A percentile compares a stretch with the other conserved stretches of the same genome.
phyloP scores from a whole-genome alignment of 495 filamentous ascomycete genomes.

The Aspergillus sclerotioniger region DNA sequence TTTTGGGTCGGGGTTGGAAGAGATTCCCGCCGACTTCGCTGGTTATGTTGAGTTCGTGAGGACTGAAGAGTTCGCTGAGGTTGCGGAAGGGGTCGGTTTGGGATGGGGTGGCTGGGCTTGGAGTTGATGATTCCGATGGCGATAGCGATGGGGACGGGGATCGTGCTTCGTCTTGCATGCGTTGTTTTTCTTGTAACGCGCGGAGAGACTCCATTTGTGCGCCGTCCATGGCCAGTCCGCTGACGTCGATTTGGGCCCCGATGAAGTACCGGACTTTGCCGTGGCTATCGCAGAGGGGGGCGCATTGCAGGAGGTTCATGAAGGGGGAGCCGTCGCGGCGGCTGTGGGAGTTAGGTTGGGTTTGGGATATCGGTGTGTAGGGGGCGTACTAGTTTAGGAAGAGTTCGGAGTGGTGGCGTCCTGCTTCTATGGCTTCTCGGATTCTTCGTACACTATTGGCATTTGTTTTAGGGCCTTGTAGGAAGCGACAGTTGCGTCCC shows the following conservation, averaged over 20 bases:
- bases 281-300: conserved; percentile 59
- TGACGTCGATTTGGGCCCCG: conserved; percentile 61
- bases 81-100: conserved; percentile 47
- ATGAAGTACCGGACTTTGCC: conserved; percentile 61
- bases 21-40: conserved; percentile 35
- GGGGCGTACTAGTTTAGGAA: conserved; percentile 64
- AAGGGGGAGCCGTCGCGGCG: conserved; percentile 62
- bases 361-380: no score
- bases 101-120: conserved; percentile 5
- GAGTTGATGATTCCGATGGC: neutral
- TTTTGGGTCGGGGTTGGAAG: conserved; percentile 34
- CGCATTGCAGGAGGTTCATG: conserved; percentile 63
- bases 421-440: conserved; percentile 51
- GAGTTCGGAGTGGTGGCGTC: conserved; percentile 64
- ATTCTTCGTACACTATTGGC: conserved; percentile 52
- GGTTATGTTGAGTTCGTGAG: conserved; percentile 51
- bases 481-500: conserved; percentile 62
- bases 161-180: neutral
- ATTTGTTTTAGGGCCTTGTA: conserved; percentile 58
- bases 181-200: conserved; percentile 33
- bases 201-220: conserved; percentile 58
- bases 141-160: no score
- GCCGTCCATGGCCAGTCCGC: conserved; percentile 54
- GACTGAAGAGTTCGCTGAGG: conserved; percentile 56
- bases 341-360: no score